Percentiles rank a stretch among this genome's conserved stretches.
Conservation (phyloP, 495 filamentous ascomycete genomes). For the Tuber brumale region DNA sequence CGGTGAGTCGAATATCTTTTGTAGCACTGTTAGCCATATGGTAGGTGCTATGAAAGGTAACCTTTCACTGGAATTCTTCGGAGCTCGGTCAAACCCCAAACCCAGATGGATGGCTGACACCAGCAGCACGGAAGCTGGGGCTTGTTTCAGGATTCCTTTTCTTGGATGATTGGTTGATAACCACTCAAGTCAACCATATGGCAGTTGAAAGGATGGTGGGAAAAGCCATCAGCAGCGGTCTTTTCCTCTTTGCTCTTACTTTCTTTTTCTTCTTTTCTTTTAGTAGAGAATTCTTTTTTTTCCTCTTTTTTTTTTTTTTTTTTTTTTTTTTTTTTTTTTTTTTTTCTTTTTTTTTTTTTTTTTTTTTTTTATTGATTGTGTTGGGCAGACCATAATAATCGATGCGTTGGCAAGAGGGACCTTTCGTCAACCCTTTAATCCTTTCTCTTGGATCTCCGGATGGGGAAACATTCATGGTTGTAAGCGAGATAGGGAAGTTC, state of each 20-base stretch:
- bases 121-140: conserved; percentile 38
- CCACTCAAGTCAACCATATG: conserved; percentile 33
- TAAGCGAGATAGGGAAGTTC: conserved; percentile 40
- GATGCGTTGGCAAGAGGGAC: conserved; percentile 35
- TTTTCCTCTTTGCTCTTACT: neutral
- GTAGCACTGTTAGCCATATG: neutral
- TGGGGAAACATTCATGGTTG: conserved; percentile 36
- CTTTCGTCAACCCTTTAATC: conserved; percentile 35
- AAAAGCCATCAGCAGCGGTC: neutral
- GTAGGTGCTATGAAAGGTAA: neutral
- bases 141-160: conserved; percentile 37
- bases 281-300: neutral
- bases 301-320: neutral
- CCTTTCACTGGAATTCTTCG: conserved; percentile 17
- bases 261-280: neutral
- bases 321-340: neutral
- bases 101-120: conserved; percentile 36
- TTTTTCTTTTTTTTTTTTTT: neutral
- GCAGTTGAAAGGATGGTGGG: conserved; percentile 16
- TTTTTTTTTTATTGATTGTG: conserved; percentile 34
- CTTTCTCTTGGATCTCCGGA: conserved; percentile 33
- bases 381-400: conserved; percentile 38
- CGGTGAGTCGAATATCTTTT: conserved; percentile 23
- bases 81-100: conserved; percentile 40
- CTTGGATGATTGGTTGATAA: conserved; percentile 32